phyloP scores from a whole-genome alignment of 352 stramenopile genomes.

The Phytophthora aleatoria region DNA sequence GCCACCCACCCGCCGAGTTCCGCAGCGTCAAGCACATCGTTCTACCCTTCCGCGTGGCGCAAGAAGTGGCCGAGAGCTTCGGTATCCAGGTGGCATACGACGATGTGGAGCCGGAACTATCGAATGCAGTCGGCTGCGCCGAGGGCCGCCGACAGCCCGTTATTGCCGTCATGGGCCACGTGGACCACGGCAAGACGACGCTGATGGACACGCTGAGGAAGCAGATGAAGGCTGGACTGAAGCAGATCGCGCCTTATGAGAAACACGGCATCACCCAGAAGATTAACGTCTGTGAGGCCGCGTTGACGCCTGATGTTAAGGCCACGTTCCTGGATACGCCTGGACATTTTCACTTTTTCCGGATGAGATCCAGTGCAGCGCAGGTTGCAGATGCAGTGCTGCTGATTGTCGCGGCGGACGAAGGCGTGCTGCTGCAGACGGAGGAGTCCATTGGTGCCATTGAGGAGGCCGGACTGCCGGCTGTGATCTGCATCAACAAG shows the following conservation, averaged over 20 bases:
- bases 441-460: slow-evolving; percentile 94
- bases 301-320: slow-evolving; percentile 68
- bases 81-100: slow-evolving; percentile 54
- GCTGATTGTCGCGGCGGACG: slow-evolving; percentile 98
- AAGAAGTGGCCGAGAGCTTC: slow-evolving; percentile 58
- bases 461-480: slow-evolving; percentile 75
- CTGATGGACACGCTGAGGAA: slow-evolving; percentile 96
- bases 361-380: slow-evolving; percentile 96
- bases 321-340: slow-evolving; percentile 99
- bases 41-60: slow-evolving; percentile 65
- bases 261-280: slow-evolving; percentile 99
- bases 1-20: slow-evolving; percentile 60
- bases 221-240: slow-evolving; percentile 39
- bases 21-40: slow-evolving; percentile 80
- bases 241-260: slow-evolving; percentile 91
- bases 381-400: slow-evolving; percentile 98
- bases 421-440: slow-evolving; percentile 98
- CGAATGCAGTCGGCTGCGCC: slow-evolving; percentile 21
- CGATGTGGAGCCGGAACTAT: slow-evolving; percentile 60
- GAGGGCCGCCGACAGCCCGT: slow-evolving; percentile 88
- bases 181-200: slow-evolving; percentile 99
- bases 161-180: slow-evolving; percentile 99
- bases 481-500: slow-evolving; percentile 89
- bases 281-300: slow-evolving; percentile 96
- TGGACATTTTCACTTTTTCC: slow-evolving; percentile 99